Base-by-base conservation (phyloP, 2,329 filamentous ascomycete genomes). In the Verticillium nubilum region DNA sequence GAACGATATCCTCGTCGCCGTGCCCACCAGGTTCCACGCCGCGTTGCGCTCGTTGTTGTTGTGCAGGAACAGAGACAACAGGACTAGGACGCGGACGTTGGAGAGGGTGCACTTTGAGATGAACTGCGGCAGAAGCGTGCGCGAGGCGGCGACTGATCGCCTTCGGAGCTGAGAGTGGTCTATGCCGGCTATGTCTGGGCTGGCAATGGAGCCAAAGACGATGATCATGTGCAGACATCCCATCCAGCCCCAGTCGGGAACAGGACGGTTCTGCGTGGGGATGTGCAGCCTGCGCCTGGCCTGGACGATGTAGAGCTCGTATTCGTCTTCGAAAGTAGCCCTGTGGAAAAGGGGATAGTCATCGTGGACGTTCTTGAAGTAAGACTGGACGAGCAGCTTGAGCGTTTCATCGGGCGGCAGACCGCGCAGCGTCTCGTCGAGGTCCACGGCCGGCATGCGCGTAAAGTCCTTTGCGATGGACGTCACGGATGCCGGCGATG, bases 41-140 rank as follows among this genome's bases (percentile, higher is more conserved):
- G 72, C 73, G 29, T 75, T 75, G 6, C 73, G 64, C 55, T 75
- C 73, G 58, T 74, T 73, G 35, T 73, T 72, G 35, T 75, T 75
- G 52, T 75, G 73, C 1, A 75, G 60, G 54, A 74, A 75, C 1
- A 75, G 57, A 1, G 71, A 65, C 4, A 73, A 60, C 3, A 73
- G 64, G 5, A 73, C 52, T n/a, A 73, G 62, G 1, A 69, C 70
- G 50, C 69, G 65, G 33, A 72, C 66, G 59, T 72, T 72, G 47
- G 69, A 67, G 31, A 72, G 62, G 1, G 69, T 69, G 62, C 69
- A 70, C 29, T 68, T 72, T 19, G 67, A 68, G n/a, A 71, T 63
- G 53, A 72, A 63, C 9, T 67, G 67, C 19, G 69, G 68, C 29
- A 73, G 63, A 4, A 69, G 61, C 42, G 65, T 59, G 33, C 69